Conservation (phyloP, 2,329 filamentous ascomycete species). For the Chaetomiaceae sp. region DNA sequence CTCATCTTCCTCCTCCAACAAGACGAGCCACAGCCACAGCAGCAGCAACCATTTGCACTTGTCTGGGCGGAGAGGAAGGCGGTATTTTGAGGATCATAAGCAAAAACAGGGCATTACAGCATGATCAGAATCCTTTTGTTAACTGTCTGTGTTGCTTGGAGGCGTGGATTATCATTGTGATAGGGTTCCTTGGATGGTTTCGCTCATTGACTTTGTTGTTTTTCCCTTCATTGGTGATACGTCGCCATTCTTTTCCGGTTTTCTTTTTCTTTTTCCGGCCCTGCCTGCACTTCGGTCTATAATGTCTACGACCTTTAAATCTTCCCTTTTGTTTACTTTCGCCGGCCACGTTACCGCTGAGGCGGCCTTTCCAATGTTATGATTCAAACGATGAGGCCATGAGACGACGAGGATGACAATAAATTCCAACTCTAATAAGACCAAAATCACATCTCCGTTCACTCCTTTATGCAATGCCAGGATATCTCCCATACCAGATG, state of each 20-base stretch:
- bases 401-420: not conserved
- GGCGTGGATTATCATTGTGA: no score
- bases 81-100: conserved; percentile 15
- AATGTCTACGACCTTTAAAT: not conserved
- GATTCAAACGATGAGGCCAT: no score
- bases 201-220: no score
- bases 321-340: not conserved
- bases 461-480: conserved; percentile 5
- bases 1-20: not conserved
- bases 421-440: not conserved
- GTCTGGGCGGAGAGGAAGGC: conserved; percentile 14
- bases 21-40: not conserved
- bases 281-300: not conserved
- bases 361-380: no score
- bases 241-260: not conserved
- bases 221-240: not conserved
- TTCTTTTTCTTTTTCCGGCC: not conserved
- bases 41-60: conserved; percentile 18
- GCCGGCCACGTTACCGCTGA: no score
- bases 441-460: not conserved
- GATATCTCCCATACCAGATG: conserved; percentile 5
- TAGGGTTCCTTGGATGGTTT: no score
- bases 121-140: not conserved
- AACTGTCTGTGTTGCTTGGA: not conserved
- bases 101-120: conserved; percentile 19